Evolutionary conservation across 2,329 filamentous ascomycete genomes (phyloP).

Genomic region (Orbilia oligospora): DNA sequence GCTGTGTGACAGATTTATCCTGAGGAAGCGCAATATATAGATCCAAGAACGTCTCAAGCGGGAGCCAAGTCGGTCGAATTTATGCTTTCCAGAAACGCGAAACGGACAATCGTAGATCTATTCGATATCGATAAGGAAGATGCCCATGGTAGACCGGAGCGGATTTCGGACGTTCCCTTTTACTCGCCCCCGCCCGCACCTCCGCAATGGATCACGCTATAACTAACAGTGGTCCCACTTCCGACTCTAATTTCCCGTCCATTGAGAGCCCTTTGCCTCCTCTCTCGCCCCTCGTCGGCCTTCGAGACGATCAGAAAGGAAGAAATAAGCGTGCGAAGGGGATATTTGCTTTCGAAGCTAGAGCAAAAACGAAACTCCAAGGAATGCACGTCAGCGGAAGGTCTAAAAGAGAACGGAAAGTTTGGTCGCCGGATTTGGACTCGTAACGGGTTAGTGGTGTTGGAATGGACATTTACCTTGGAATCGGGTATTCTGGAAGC

Average conservation of each 20-base stretch:
- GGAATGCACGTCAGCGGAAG: conserved; percentile 50
- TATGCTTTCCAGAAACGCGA: conserved; percentile 16
- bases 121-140: conserved; percentile 27
- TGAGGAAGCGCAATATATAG: neutral
- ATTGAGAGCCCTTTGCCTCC: conserved; percentile 32
- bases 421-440: conserved; percentile 20
- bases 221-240: conserved; percentile 17
- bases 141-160: conserved; percentile 13
- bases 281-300: neutral
- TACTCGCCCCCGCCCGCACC: conserved; percentile 22
- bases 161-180: conserved; percentile 41
- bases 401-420: conserved; percentile 5
- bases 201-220: conserved; percentile 26
- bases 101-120: neutral
- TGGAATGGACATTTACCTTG: conserved; percentile 3
- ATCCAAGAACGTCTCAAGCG: conserved; percentile 4
- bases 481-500: conserved; percentile 35
- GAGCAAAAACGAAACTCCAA: conserved; percentile 27
- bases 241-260: conserved; percentile 49
- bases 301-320: conserved; percentile 54
- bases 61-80: conserved; percentile 24
- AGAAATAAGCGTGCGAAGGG: conserved; percentile 19
- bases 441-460: conserved; percentile 20
- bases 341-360: neutral
- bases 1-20: neutral